These are phyloP conservation scores for Nitzschia sp. DNA, from an alignment of 108 stramenopile species.

Conservation along the genomic window DNA sequence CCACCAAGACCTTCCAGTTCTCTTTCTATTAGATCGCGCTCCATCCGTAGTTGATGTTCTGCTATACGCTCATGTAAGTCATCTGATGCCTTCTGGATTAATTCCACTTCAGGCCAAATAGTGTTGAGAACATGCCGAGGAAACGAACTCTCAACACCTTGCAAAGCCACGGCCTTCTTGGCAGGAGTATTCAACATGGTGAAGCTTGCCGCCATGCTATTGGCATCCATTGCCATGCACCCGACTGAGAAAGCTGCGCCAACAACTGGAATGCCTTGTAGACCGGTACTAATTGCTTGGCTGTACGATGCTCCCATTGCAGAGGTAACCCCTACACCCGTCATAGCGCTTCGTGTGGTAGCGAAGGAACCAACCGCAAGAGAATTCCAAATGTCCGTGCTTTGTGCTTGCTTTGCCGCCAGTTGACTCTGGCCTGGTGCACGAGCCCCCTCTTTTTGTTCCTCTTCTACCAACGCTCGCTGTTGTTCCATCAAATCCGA, in stretches of 20 bases:
- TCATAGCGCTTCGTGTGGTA: constrained; percentile 31
- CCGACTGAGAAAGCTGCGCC: constrained; percentile 36
- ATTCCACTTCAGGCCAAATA: constrained; percentile 18
- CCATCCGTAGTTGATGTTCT: constrained; percentile 10
- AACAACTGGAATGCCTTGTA: constrained; percentile 31
- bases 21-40: constrained; percentile 25
- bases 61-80: constrained; percentile 27
- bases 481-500: constrained; percentile 18
- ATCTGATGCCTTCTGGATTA: constrained; percentile 10
- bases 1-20: constrained; percentile 30
- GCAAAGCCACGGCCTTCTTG: constrained; percentile 31
- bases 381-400: constrained; percentile 27
- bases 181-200: constrained; percentile 21
- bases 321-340: constrained; percentile 36
- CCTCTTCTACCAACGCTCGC: background rate
- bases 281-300: constrained; percentile 29
- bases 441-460: background rate
- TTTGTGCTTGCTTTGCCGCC: background rate
- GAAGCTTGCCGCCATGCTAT: constrained; percentile 21
- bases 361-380: constrained; percentile 27
- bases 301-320: constrained; percentile 33
- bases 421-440: background rate
- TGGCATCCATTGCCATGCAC: constrained; percentile 42
- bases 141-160: constrained; percentile 24
- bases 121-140: constrained; percentile 11